Conservation (phyloP, 1,284 basidiomycete species). For the Wolfiporia cocos region DNA sequence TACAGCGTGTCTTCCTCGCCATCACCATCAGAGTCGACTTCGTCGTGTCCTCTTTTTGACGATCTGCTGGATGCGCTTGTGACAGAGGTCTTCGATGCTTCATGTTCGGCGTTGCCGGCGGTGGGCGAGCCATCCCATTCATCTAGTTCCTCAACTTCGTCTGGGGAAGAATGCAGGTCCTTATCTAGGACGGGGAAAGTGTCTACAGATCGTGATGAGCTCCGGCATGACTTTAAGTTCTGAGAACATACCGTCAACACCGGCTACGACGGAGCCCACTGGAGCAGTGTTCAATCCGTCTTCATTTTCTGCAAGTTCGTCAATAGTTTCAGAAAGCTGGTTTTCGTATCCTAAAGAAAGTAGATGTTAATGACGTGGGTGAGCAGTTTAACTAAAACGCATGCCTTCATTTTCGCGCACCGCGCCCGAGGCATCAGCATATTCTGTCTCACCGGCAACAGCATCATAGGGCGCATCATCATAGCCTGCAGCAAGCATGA, state of each 20-base stretch:
- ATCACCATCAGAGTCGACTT: conserved; percentile 36
- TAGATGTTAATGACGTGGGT: no score
- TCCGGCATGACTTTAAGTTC: neutral
- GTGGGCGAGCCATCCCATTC: neutral
- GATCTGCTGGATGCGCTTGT: conserved; percentile 38
- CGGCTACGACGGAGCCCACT: neutral
- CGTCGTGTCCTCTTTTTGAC: conserved; percentile 43
- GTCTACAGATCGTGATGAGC: neutral
- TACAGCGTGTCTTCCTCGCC: conserved; percentile 16
- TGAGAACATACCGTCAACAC: conserved; percentile 1
- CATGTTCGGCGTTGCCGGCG: neutral
- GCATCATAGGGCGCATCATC: neutral
- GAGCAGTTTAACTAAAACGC: neutral
- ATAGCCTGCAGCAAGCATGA: neutral
- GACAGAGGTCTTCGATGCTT: neutral
- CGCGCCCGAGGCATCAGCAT: conserved; percentile 1
- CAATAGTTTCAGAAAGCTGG: neutral
- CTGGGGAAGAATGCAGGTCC: no score
- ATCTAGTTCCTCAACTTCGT: no score
- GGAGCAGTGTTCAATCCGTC: neutral
- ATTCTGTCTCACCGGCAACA: conserved; percentile 2
- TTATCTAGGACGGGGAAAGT: no score
- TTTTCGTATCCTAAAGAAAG: neutral
- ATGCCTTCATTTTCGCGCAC: neutral
- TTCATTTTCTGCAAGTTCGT: conserved; percentile 2